Evolutionary conservation across 208 protist genomes (phyloP), one percentile per base, ranked within the genome.

Genomic region (Kentomonas sorsogonicus): DNA sequence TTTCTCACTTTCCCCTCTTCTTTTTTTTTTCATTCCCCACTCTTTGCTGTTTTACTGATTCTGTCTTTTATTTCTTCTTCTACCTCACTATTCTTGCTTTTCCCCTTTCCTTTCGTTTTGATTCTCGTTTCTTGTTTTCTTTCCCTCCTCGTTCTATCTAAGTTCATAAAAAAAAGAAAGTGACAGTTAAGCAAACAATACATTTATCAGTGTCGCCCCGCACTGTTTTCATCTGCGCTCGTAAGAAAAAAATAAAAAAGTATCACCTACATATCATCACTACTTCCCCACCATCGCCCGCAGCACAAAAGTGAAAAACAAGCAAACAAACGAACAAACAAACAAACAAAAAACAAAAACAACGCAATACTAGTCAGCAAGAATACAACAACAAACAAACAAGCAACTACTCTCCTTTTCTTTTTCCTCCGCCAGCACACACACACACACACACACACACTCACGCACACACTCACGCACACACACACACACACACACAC

Each of bases 61-160:
- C 2, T 41, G 3, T 55, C 38, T 54, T 33, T 27, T 31, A 22
- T 13, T 63, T 11, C 7, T 9, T 46, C 34, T 23, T 57, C 1
- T n/a, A 27, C 51, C 27, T 57, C 66, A 50, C 59, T 63, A 44
- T 58, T 50, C 23, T 57, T 63, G 16, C 36, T 47, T 48, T 58
- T 58, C n/a, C 15, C 3, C 30, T 23, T 3, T 45, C 22, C 46
- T 46, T 31, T 27, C 46, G 27, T 54, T 3, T 60, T 6, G 20
- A 30, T 47, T 59, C n/a, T 18, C 20, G 5, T 6, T 36, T 48
- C 27, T 33, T 48, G 29, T 52, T 26, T 56, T 63, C 31, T 54
- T 36, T 45, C 47, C 54, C 54, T 54, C 18, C 5, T 43, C 3
- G 7, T 29, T 38, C 16, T 11, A 23, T 33, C 46, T 27, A 50